Evolutionary conservation across 768 basidiomycete genomes (phyloP).

Genomic region (Lactifluus volemus): DNA sequence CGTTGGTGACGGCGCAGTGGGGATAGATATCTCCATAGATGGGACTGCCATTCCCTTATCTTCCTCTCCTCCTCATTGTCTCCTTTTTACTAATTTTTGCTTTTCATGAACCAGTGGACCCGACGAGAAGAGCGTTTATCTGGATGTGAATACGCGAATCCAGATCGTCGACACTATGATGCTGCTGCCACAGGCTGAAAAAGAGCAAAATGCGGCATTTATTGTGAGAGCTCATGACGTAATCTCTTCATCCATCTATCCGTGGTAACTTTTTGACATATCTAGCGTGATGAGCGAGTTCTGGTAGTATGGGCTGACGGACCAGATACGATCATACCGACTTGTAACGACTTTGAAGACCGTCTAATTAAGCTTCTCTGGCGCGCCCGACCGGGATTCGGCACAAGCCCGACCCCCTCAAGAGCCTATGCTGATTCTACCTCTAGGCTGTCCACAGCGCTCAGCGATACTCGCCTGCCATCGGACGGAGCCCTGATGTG

Average conservation of each 20-base stretch:
- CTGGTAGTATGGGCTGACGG: constrained; percentile 81
- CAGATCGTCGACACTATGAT: constrained; percentile 77
- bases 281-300: constrained; percentile 71
- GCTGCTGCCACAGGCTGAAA: constrained; percentile 53
- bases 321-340: constrained; percentile 63
- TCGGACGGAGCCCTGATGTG: not conserved
- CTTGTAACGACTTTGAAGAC: constrained; percentile 44
- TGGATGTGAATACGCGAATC: constrained; percentile 58
- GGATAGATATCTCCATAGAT: not conserved
- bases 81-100: not conserved
- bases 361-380: constrained; percentile 50
- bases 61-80: not conserved
- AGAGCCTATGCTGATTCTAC: constrained; percentile 7
- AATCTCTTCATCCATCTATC: not conserved
- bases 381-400: constrained; percentile 28
- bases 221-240: constrained; percentile 41
- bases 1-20: not conserved
- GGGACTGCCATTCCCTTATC: not conserved
- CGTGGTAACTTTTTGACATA: not conserved
- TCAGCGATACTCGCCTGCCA: constrained; percentile 9
- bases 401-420: too few species aligned
- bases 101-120: constrained; percentile 20
- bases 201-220: constrained; percentile 58
- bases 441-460: constrained; percentile 20
- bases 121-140: constrained; percentile 33